These are phyloP conservation scores for Saccharomycopsis olivae DNA, from an alignment of 805 yeast species.

Conservation along the genomic window DNA sequence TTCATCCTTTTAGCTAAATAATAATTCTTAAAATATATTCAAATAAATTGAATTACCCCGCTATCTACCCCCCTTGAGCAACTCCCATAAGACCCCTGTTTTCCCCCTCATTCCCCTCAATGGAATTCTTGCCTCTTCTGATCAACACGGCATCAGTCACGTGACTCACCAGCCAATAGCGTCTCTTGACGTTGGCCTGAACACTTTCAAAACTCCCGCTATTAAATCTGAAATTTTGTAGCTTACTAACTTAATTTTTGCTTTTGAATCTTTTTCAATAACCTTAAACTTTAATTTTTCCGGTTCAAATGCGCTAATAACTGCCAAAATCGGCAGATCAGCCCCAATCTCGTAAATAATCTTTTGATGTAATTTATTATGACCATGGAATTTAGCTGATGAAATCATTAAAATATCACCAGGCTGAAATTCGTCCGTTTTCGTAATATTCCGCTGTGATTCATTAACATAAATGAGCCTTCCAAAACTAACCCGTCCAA, in stretches of 20 bases:
- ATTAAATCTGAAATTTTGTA: constrained; percentile 65
- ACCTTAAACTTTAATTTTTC: constrained; percentile 63
- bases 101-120: no score
- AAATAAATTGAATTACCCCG: no score
- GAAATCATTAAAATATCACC: constrained; percentile 80
- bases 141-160: no score
- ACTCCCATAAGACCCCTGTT: no score
- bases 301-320: constrained; percentile 66
- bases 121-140: no score
- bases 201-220: constrained; percentile 70
- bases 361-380: constrained; percentile 46
- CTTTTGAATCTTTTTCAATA: constrained; percentile 40
- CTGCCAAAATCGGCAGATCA: constrained; percentile 42
- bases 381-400: constrained; percentile 64
- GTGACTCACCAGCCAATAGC: constrained; percentile 78
- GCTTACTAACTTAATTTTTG: constrained; percentile 46
- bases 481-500: constrained; percentile 66
- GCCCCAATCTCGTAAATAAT: constrained; percentile 48
- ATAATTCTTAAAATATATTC: no score
- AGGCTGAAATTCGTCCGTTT: constrained; percentile 28
- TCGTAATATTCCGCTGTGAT: constrained; percentile 26
- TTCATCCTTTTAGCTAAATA: no score
- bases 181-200: constrained; percentile 64
- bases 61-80: no score
- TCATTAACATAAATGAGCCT: constrained; percentile 53